Evolutionary conservation across 106 monocot genomes (phyloP), one percentile per base, ranked within the genome.

Genomic region (Dendrobium officinale): DNA sequence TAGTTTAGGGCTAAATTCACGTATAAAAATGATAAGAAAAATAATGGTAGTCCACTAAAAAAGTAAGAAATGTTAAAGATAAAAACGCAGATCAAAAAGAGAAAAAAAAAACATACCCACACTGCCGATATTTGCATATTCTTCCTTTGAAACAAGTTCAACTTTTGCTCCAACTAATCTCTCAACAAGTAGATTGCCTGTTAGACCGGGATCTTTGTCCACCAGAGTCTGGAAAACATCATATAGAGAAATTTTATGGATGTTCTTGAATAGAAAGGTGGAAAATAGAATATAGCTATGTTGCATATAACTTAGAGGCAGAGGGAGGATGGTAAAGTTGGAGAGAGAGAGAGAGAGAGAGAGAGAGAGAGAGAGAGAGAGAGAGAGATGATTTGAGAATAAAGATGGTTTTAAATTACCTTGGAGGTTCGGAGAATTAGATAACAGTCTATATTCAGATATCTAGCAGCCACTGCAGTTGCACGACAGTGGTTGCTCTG

Each of bases 401-500:
- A 42, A n/a, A n/a, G 43, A 43, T 74, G 17, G 22, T 70, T 41
- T 41, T 42, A 76, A 47, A 76, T 76, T 13, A 98, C 98, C 95
- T 95, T 98, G 2, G 98, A 92, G n/a, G 98, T 98, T 73, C 98
- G 89, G 41, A 98, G 84, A 55, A 98, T 98, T 80, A 98, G 70
- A 84, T 91, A 95, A 68, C 88, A 89, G 75, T 98, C 95, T 48
- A 98, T 90, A 87, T 93, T 95, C 67, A 98, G 55, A 87, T 98
- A 98, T 82, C 86, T 92, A 22, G 98, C 92, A 43, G 98, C 91
- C 72, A 98, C 98, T 55, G 98, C 98, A 75, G 98, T 95, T 18
- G 98, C 98, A 70, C 98, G 92, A 51, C 98, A 98, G 68, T 98
- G 98, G 47, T 98, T 98, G 80, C 98, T 98, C 76, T 98, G 98